phyloP scores from a whole-genome alignment of 805 yeast species.

The Wickerhamomyces strasburgensis region DNA sequence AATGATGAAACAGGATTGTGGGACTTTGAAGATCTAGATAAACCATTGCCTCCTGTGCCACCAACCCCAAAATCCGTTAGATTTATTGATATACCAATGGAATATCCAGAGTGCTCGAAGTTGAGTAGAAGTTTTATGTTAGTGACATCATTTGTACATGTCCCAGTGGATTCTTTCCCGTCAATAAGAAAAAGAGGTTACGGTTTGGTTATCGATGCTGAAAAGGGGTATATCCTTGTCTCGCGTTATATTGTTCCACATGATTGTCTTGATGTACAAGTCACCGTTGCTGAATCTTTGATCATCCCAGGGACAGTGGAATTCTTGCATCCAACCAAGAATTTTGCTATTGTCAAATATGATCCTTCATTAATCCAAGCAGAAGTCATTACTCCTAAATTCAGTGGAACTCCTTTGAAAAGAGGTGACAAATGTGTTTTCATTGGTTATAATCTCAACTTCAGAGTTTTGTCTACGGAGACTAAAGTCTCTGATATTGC shows the following conservation, averaged over 20 bases:
- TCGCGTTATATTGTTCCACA: slow-evolving; percentile 80
- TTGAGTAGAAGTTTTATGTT: slow-evolving; percentile 67
- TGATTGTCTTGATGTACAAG: slow-evolving; percentile 62
- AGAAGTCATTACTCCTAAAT: slow-evolving; percentile 62
- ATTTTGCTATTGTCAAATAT: slow-evolving; percentile 77
- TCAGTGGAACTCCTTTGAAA: slow-evolving; percentile 49
- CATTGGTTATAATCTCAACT: slow-evolving; percentile 71
- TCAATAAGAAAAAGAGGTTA: slow-evolving; percentile 56
- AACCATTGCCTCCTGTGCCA: slow-evolving; percentile 52
- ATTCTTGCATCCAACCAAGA: slow-evolving; percentile 82
- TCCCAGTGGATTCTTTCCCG: slow-evolving; percentile 73
- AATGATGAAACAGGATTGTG: slow-evolving; percentile 52
- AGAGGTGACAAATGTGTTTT: slow-evolving; percentile 78
- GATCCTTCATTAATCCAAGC: slow-evolving; percentile 73
- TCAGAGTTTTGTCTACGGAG: slow-evolving; percentile 66
- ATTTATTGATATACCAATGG: slow-evolving; percentile 64
- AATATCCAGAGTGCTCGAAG: slow-evolving; percentile 44
- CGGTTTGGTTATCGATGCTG: slow-evolving; percentile 80
- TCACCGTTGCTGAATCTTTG: slow-evolving; percentile 82
- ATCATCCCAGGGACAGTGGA: slow-evolving; percentile 75
- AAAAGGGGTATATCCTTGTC: slow-evolving; percentile 71
- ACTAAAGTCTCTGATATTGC: slow-evolving; percentile 75
- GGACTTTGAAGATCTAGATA: slow-evolving; percentile 47
- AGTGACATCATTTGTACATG: slow-evolving; percentile 59
- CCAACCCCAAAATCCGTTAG: slow-evolving; percentile 58